A percentile compares a stretch with the other conserved stretches of the same genome.
Conservation (phyloP, 2,329 filamentous ascomycete genomes). For the Xylaria sp. region DNA sequence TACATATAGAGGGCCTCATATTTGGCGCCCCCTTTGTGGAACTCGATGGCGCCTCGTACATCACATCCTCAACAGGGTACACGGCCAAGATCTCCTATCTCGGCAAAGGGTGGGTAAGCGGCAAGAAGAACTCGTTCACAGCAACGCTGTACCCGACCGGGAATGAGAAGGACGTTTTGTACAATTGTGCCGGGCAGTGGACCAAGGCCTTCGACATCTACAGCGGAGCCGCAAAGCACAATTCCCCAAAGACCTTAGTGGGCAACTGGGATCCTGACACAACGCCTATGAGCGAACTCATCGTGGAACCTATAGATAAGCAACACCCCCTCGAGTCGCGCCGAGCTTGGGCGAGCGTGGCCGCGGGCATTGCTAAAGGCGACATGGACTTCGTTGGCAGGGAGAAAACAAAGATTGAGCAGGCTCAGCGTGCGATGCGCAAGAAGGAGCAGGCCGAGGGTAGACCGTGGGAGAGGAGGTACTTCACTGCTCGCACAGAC, state of each 20-base stretch:
- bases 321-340: conserved; percentile 86
- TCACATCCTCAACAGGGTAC: conserved; percentile 59
- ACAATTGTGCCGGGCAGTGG: conserved; percentile 56
- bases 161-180: conserved; percentile 53
- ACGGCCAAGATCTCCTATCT: conserved; percentile 60
- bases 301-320: conserved; percentile 65
- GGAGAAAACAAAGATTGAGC: conserved; percentile 85
- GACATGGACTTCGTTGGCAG: conserved; percentile 77
- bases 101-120: conserved; percentile 58
- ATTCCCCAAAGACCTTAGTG: conserved; percentile 49
- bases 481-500: conserved; percentile 71
- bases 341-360: conserved; percentile 82
- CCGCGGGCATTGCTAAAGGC: conserved; percentile 74
- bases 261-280: conserved; percentile 55
- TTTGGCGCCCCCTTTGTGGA: conserved; percentile 62
- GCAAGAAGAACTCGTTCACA: conserved; percentile 60
- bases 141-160: conserved; percentile 56
- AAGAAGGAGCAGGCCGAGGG: conserved; percentile 65
- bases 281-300: conserved; percentile 46
- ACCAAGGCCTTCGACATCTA: conserved; percentile 55
- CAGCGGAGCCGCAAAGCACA: conserved; percentile 47
- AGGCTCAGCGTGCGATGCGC: conserved; percentile 80
- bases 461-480: conserved; percentile 82
- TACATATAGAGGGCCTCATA: conserved; percentile 61
- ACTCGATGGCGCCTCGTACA: conserved; percentile 58